Conservation (phyloP, 2,329 filamentous ascomycete genomes). For the Trichophaea hybrida region DNA sequence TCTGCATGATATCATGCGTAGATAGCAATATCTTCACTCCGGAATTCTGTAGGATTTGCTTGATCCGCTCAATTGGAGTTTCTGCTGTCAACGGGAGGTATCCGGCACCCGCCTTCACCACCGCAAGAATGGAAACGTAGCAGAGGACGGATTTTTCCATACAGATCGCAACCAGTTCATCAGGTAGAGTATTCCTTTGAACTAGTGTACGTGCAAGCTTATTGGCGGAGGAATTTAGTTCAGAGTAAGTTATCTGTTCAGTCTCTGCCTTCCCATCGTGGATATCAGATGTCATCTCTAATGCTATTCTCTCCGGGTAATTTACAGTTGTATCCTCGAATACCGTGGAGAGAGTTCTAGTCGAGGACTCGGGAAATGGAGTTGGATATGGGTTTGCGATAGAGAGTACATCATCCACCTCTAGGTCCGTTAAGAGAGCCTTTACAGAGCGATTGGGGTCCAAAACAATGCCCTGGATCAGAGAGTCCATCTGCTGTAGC, state of each 20-base stretch:
- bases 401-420: conserved; percentile 33
- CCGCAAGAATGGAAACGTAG: conserved; percentile 60
- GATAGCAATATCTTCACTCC: conserved; percentile 38
- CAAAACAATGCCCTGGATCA: conserved; percentile 36
- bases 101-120: conserved; percentile 59
- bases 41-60: conserved; percentile 49
- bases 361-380: not conserved
- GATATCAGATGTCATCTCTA: conserved; percentile 47
- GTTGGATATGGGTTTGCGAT: conserved; percentile 35
- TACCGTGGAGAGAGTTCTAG: conserved; percentile 33
- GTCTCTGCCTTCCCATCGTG: conserved; percentile 30
- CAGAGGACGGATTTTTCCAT: conserved; percentile 63
- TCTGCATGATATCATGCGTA: conserved; percentile 13
- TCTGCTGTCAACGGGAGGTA: conserved; percentile 67
- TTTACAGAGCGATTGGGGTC: conserved; percentile 30
- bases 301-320: conserved; percentile 43
- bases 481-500: conserved; percentile 44
- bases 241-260: conserved; percentile 44
- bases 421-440: conserved; percentile 28
- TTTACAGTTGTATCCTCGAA: conserved; percentile 41
- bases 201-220: conserved; percentile 45
- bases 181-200: conserved; percentile 35
- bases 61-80: conserved; percentile 48
- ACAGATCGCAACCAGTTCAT: conserved; percentile 53
- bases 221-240: conserved; percentile 52